Evolutionary conservation across 768 basidiomycete genomes (phyloP), one percentile per base, ranked within the genome.

Genomic region (Pisolithus tinctorius): DNA sequence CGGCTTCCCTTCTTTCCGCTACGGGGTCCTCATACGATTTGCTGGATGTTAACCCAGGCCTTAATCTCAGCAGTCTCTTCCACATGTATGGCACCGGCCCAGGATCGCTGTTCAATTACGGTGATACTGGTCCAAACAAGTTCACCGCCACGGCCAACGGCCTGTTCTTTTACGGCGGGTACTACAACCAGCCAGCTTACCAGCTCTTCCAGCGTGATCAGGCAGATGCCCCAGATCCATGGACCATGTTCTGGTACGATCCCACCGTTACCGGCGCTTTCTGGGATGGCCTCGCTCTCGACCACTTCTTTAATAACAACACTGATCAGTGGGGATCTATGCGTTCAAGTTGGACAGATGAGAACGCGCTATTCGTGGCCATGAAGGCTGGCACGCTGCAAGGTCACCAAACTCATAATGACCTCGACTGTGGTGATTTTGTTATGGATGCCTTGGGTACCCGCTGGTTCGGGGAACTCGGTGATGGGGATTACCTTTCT

Each of bases 161-260:
- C 52, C 78, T 98, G 73, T 63, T 95, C 51, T 79, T 91, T 58
- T 94, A 90, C 66, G 86, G 80, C 4, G 65, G 76, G 10, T 68
- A 81, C 17, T 94, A 78, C 73, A 71, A 84, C 46, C 69, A 79
- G 43, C 91, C 96, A 11, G 64, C 73, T 57, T 97, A 84, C 67
- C 75, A 83, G 23, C 79, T 99, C 42, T 91, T 82, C 79, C 96
- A 99, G 68, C 90, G 96, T 51, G 96, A 95, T 62, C 88, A 84
- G 51, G 67, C 68, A 39, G 92, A 95, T 64, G 82, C 86, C 16
- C 74, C 87, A 7, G 89, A 92, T 53, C 90, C 90, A 1, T 89
- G 82, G 82, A 78, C 78, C 57, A 91, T 94, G 85, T 84, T 88
- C 75, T 99, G 93, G 92, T 99, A 99, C 68, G 77, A 97, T 64